Evolutionary conservation across 257 asterid species (phyloP).

Genomic region (Jacaranda mimosifolia): DNA sequence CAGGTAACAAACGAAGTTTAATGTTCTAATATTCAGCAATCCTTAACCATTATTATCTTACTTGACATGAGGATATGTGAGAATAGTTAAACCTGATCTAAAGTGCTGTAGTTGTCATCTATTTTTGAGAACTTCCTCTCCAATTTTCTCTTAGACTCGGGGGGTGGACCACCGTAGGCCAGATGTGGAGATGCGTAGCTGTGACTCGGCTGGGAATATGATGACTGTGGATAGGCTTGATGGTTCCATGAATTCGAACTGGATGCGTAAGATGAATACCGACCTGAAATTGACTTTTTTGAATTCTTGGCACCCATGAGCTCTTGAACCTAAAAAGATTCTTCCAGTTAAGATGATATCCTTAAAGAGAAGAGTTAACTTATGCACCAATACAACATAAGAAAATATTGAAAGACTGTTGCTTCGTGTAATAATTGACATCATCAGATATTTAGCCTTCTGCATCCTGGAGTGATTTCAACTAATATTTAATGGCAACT

Average conservation of each 20-base stretch:
- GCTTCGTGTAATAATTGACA: neutral
- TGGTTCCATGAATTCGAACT: conserved; percentile 61
- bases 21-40: neutral
- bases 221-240: conserved; percentile 55
- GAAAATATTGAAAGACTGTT: neutral
- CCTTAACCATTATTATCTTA: neutral
- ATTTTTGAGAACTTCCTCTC: conserved; percentile 89
- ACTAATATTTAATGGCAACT: neutral
- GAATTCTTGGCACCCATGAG: conserved; percentile 90
- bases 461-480: conserved; percentile 4
- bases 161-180: conserved; percentile 61
- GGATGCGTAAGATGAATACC: conserved; percentile 76
- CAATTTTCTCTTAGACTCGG: conserved; percentile 59
- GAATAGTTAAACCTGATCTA: conserved; percentile 72
- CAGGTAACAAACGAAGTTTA: neutral
- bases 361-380: neutral
- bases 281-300: conserved; percentile 65
- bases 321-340: conserved; percentile 38
- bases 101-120: conserved; percentile 75
- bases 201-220: conserved; percentile 67
- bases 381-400: conserved; percentile 22
- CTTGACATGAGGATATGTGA: neutral
- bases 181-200: conserved; percentile 61
- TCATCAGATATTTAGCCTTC: neutral
- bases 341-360: conserved; percentile 2